phyloP scores from a whole-genome alignment of 129 eudicot genomes.

The Flaveria bidentis region DNA sequence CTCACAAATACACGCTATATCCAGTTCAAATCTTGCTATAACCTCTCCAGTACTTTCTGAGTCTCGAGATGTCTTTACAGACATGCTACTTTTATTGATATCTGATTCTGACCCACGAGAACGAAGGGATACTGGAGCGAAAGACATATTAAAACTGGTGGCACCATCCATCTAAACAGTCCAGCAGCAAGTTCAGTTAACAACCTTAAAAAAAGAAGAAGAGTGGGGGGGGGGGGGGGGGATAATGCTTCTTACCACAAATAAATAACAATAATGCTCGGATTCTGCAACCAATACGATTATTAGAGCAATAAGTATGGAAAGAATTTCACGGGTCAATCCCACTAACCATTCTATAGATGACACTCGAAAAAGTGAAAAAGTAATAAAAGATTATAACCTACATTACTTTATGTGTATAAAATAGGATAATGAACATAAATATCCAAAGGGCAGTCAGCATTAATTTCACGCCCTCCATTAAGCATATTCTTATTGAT shows the following conservation, averaged over 20 bases:
- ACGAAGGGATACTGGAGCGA: slow-evolving; percentile 42
- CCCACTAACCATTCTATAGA: not conserved
- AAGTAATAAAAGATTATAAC: not conserved
- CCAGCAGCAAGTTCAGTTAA: slow-evolving; percentile 21
- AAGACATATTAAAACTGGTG: slow-evolving; percentile 29
- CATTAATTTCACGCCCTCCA: not conserved
- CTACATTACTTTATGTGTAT: no score
- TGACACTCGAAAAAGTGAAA: not conserved
- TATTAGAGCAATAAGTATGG: not conserved
- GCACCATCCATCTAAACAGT: slow-evolving; percentile 56
- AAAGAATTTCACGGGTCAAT: not conserved
- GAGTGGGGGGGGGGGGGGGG: not conserved
- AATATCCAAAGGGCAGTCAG: not conserved
- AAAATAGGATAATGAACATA: not conserved
- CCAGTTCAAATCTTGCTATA: slow-evolving; percentile 60
- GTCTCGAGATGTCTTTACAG: slow-evolving; percentile 47
- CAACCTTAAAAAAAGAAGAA: slow-evolving; percentile 21
- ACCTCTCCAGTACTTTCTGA: slow-evolving; percentile 48
- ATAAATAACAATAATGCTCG: not conserved
- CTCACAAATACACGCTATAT: slow-evolving; percentile 60
- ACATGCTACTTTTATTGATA: slow-evolving; percentile 38
- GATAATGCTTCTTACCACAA: not conserved
- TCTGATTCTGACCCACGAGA: slow-evolving; percentile 48
- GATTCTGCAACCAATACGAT: not conserved
- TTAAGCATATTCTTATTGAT: not conserved